Evolutionary conservation across 371 early-diverging fungal species (phyloP), one percentile per base, ranked within the genome.

Genomic region (Lichtheimia ramosa): DNA sequence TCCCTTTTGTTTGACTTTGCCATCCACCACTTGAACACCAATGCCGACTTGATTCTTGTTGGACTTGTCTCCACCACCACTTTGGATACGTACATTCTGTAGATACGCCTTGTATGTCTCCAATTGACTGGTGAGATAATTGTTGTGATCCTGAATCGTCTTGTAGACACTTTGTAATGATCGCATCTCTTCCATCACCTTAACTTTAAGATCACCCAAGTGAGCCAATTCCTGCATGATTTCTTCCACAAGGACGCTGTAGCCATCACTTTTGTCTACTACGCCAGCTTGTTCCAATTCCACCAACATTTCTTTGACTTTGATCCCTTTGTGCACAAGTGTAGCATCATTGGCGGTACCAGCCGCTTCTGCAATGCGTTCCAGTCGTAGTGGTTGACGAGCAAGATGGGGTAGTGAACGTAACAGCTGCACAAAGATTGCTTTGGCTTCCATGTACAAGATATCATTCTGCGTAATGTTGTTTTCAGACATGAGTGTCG

Each of bases 131-230:
- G 84, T 65, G 43, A 94, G 75, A 66, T 92, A 96, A 63, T 92
- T 89, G 83, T 96, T 96, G 77, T 96, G 95, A 56, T 94, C 95
- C 40, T 87, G 82, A 58, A 96, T 96, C 5, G 95, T 92, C 73
- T 92, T 89, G 83, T 87, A 94, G 42, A 96, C 96, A 24, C 81
- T 74, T 43, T 90, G 86, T 48, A 96, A 77, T 13, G 87, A 86
- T 14, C 60, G 65, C 4, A 88, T 79, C 67, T 96, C 96, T 56
- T 83, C 84, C 64, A 86, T 84, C 12, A 95, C 86, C 73, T 88
- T 91, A 59, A 91, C 91, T 28, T 89, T 85, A 57, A 96, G 71
- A 56, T 88, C 92, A 34, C 94, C 94, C 58, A 96, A 83, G 65
- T 95, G 93, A 34, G 84, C 84, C 53, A 96, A 74, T 70, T 96